Evolutionary conservation across 306 rosid genomes (phyloP).

Genomic region (Prosopis cineraria): DNA sequence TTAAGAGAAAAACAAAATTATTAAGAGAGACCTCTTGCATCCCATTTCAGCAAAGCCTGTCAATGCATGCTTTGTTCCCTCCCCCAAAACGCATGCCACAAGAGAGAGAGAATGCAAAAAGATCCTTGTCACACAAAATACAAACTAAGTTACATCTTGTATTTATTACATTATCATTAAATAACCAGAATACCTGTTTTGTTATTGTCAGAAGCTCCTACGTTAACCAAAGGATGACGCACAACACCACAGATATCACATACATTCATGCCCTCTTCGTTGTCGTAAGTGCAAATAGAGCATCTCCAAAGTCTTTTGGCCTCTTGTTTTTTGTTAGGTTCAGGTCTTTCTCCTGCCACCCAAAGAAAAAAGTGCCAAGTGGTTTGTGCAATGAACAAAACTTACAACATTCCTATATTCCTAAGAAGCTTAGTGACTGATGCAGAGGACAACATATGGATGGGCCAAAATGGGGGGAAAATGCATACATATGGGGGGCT

Average conservation of each 20-base stretch:
- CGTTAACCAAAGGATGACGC: constrained; percentile 49
- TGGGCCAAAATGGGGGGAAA: neutral
- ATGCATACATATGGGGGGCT: neutral
- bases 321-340: constrained; percentile 50
- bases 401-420: constrained; percentile 2
- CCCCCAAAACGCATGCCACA: neutral
- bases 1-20: neutral
- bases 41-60: neutral
- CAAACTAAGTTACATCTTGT: constrained; percentile 8
- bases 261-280: constrained; percentile 64
- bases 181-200: constrained; percentile 63
- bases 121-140: constrained; percentile 31
- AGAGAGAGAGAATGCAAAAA: constrained; percentile 14
- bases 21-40: neutral
- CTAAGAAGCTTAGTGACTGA: neutral
- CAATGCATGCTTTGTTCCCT: neutral
- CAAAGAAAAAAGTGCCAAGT: constrained; percentile 29
- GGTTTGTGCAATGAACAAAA: constrained; percentile 4
- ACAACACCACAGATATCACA: constrained; percentile 96
- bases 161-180: constrained; percentile 23
- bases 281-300: constrained; percentile 85
- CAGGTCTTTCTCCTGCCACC: constrained; percentile 43
- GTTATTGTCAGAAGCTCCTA: constrained; percentile 35
- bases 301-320: constrained; percentile 68
- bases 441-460: neutral